Conservation (phyloP, 768 basidiomycete species). For the Mycena olivaceomarginata region DNA sequence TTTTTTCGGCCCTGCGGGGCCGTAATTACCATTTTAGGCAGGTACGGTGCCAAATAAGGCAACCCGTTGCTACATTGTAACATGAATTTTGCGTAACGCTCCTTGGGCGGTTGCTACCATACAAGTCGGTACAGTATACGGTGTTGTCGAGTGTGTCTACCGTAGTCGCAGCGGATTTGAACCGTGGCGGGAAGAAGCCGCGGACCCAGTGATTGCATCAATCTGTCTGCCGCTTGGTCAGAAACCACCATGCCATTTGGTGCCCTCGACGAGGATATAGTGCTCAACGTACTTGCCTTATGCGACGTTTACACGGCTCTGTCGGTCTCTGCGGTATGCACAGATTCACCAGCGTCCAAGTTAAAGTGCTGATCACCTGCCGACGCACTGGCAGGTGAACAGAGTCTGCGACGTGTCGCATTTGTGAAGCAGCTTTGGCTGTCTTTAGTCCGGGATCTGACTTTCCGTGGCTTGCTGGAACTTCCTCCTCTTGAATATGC, state of each 20-base stretch:
- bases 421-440: slow-evolving; percentile 3
- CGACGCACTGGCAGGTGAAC: not conserved
- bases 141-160: too few relatives aligned
- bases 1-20: too few relatives aligned
- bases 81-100: too few relatives aligned
- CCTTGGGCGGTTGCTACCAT: too few relatives aligned
- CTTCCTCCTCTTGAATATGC: not conserved
- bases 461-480: not conserved
- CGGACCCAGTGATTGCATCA: too few relatives aligned
- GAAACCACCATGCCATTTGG: not conserved
- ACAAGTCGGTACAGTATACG: too few relatives aligned
- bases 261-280: not conserved
- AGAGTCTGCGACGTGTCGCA: not conserved
- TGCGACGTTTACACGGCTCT: not conserved
- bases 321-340: not conserved
- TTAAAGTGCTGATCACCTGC: not conserved
- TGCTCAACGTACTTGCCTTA: not conserved
- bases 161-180: too few relatives aligned
- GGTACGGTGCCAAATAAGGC: too few relatives aligned
- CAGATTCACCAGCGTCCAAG: not conserved
- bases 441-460: not conserved
- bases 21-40: too few relatives aligned
- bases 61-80: too few relatives aligned
- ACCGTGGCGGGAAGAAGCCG: too few relatives aligned
- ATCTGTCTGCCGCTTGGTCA: too few relatives aligned